Percentiles rank a stretch among this genome's conserved stretches.
phyloP scores from a whole-genome alignment of 2,329 filamentous ascomycete genomes.

The Fusarium robinianum region DNA sequence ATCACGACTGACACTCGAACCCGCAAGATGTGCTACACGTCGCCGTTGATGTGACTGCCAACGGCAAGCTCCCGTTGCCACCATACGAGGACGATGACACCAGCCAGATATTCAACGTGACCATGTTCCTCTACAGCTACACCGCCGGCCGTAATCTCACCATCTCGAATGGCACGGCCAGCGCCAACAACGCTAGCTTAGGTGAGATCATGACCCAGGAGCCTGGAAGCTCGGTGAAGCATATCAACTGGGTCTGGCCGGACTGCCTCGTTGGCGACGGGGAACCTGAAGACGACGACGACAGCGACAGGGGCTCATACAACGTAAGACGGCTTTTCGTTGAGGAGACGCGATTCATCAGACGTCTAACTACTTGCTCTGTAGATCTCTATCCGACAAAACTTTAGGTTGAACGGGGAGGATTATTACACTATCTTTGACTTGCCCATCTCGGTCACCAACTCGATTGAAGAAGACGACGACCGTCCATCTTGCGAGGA shows the following conservation, averaged over 20 bases:
- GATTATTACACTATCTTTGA: constrained; percentile 73
- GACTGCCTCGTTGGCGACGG: constrained; percentile 68
- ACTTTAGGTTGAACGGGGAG: constrained; percentile 66
- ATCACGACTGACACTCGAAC: background rate
- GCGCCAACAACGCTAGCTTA: constrained; percentile 53
- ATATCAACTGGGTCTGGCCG: constrained; percentile 74
- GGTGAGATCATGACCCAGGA: constrained; percentile 66
- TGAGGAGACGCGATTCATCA: background rate
- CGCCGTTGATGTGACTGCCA: constrained; percentile 67
- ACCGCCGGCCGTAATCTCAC: constrained; percentile 68
- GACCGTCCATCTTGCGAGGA: constrained; percentile 54
- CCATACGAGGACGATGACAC: constrained; percentile 57
- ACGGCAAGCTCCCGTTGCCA: constrained; percentile 65
- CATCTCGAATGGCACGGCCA: constrained; percentile 65
- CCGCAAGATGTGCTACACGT: constrained; percentile 60
- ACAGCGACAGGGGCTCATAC: constrained; percentile 61
- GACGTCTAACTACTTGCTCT: constrained; percentile 1
- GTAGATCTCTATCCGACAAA: constrained; percentile 72
- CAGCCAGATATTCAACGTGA: constrained; percentile 66
- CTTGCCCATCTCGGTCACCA: constrained; percentile 69
- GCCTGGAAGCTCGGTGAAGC: constrained; percentile 70
- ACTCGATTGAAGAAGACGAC: constrained; percentile 56
- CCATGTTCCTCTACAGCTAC: constrained; percentile 69
- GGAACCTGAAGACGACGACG: constrained; percentile 46
- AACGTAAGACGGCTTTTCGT: constrained; percentile 55